Conservation (phyloP, 148 eudicot genomes). For the Diospyros kaki region DNA sequence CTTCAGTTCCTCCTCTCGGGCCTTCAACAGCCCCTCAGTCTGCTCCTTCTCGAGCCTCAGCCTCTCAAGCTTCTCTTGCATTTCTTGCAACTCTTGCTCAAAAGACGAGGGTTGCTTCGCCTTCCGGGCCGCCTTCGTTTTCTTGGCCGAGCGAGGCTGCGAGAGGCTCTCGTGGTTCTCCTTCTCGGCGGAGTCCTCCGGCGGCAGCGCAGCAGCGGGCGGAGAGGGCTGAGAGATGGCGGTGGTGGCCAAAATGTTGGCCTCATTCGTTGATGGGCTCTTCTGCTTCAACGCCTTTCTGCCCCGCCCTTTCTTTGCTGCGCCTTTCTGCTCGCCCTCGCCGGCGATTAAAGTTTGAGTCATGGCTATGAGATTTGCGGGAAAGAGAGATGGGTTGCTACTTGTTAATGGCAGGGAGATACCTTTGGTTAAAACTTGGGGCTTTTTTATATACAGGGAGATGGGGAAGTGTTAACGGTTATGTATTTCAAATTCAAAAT, state of each 20-base stretch:
- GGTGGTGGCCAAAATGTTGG: conserved; percentile 36
- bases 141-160: conserved; percentile 39
- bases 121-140: conserved; percentile 40
- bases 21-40: conserved; percentile 73
- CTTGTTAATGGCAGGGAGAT: not conserved
- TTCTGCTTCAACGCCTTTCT: conserved; percentile 63
- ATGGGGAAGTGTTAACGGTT: conserved; percentile 35
- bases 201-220: not conserved
- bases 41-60: conserved; percentile 80
- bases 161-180: conserved; percentile 60
- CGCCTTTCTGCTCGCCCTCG: conserved; percentile 21
- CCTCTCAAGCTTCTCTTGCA: conserved; percentile 76
- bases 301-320: conserved; percentile 49
- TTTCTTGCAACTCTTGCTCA: conserved; percentile 69
- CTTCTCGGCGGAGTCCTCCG: conserved; percentile 31
- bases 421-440: not conserved
- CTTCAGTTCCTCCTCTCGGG: conserved; percentile 59
- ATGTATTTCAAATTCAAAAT: conserved; percentile 25
- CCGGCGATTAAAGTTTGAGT: conserved; percentile 16
- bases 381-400: conserved; percentile 15
- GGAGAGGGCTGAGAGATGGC: conserved; percentile 24
- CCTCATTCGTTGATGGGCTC: conserved; percentile 46
- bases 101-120: conserved; percentile 26
- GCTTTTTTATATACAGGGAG: conserved; percentile 19
- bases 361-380: conserved; percentile 29